Evolutionary conservation across 164 flowering plant species (phyloP).

Genomic region (Berberis thunbergii): DNA sequence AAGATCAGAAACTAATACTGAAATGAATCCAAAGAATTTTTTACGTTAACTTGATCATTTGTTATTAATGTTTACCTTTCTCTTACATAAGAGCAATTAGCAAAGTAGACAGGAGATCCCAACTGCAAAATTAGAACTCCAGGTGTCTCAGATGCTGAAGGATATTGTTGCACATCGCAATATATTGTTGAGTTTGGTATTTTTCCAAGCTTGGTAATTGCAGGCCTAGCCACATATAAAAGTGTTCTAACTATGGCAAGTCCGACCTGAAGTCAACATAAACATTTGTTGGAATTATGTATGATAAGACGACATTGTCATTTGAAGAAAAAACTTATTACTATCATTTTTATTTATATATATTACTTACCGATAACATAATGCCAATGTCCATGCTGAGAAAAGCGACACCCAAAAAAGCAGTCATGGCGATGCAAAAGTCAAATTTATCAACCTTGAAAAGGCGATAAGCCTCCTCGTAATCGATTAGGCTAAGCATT

Average conservation of each 20-base stretch:
- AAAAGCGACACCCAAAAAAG: constrained; percentile 78
- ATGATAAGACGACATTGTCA: background rate
- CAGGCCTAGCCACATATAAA: constrained; percentile 78
- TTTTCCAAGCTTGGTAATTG: constrained; percentile 56
- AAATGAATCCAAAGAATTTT: background rate
- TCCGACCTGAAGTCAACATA: constrained; percentile 42
- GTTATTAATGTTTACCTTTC: constrained; percentile 48
- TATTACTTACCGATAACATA: constrained; percentile 58
- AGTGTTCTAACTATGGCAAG: constrained; percentile 74
- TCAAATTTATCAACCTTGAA: constrained; percentile 88
- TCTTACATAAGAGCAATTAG: constrained; percentile 68
- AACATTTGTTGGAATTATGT: background rate
- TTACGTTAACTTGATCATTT: background rate
- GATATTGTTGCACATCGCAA: constrained; percentile 59
- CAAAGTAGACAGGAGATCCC: constrained; percentile 82
- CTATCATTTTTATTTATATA: background rate
- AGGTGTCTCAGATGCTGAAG: constrained; percentile 53
- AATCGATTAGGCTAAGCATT: constrained; percentile 73
- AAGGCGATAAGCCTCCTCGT: constrained; percentile 56
- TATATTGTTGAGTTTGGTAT: constrained; percentile 68
- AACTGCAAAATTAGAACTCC: constrained; percentile 70
- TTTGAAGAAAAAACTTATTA: background rate
- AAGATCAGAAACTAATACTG: too few relatives aligned
- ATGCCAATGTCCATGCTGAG: constrained; percentile 77
- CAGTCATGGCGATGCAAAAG: constrained; percentile 58